phyloP scores from a whole-genome alignment of 208 protist genomes.

The Crithidia bombi region DNA sequence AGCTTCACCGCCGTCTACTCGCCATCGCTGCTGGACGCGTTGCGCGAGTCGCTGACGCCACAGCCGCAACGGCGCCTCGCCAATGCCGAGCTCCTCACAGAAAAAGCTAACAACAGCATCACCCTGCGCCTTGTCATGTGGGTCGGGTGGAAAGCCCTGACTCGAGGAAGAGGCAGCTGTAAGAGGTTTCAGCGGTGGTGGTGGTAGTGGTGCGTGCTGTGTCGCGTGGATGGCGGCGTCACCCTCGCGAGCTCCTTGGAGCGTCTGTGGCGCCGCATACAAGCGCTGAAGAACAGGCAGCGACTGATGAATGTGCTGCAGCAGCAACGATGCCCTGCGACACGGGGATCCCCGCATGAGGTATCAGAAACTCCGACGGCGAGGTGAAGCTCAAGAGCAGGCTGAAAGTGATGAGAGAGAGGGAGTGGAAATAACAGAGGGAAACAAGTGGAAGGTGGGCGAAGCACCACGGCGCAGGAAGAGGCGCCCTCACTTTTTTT shows the following conservation, averaged over 20 bases:
- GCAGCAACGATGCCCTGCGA: slow-evolving; percentile 45
- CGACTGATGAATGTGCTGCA: slow-evolving; percentile 66
- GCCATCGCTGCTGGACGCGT: slow-evolving; percentile 40
- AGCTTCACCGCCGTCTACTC: not conserved
- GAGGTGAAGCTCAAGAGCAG: no score
- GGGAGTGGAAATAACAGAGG: slow-evolving; percentile 6
- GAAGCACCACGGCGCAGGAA: no score
- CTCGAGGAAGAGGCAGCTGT: not conserved
- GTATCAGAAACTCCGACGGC: not conserved
- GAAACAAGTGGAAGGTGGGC: no score
- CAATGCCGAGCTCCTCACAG: slow-evolving; percentile 73
- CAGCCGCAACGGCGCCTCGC: slow-evolving; percentile 35
- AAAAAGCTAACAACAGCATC: slow-evolving; percentile 60
- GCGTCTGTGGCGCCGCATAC: slow-evolving; percentile 20
- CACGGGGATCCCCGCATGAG: not conserved
- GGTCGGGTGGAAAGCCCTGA: slow-evolving; percentile 31
- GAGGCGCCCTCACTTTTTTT: no score
- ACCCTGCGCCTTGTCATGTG: slow-evolving; percentile 42
- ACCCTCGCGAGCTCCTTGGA: not conserved
- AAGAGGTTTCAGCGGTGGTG: not conserved
- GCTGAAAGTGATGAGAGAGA: not conserved
- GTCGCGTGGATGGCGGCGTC: no score
- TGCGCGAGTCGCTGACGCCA: slow-evolving; percentile 49
- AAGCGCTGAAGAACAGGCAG: slow-evolving; percentile 56
- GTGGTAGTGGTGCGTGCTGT: no score